Conservation (phyloP, 2,329 filamentous ascomycete species). For the Neurospora sp. region DNA sequence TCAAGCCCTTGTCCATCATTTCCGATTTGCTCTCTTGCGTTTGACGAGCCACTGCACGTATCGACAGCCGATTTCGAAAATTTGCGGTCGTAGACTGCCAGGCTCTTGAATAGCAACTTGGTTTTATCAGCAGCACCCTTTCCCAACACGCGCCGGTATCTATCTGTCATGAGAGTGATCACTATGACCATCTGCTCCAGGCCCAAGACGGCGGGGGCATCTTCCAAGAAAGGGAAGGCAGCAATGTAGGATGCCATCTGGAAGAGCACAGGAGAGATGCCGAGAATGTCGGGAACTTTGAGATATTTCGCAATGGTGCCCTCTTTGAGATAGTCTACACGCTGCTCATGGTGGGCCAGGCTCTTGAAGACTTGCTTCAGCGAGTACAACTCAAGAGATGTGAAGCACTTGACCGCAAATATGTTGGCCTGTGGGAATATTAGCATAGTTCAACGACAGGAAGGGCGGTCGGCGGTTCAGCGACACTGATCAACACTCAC, state of each 20-base stretch:
- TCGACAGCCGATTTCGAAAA: constrained; percentile 24
- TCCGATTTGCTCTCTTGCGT: constrained; percentile 30
- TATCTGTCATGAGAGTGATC: constrained; percentile 60
- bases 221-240: constrained; percentile 62
- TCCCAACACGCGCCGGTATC: constrained; percentile 54
- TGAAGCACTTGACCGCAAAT: constrained; percentile 63
- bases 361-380: constrained; percentile 63
- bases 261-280: constrained; percentile 57
- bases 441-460: neutral
- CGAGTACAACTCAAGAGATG: constrained; percentile 60
- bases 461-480: neutral
- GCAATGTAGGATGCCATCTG: constrained; percentile 63
- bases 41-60: constrained; percentile 11
- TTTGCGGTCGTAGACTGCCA: constrained; percentile 60
- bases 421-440: constrained; percentile 38
- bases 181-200: constrained; percentile 63
- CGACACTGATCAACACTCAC: constrained; percentile 25
- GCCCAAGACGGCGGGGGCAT: constrained; percentile 60
- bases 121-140: constrained; percentile 46
- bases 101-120: constrained; percentile 58
- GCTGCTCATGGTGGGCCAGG: constrained; percentile 54
- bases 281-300: constrained; percentile 60
- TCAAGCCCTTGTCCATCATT: constrained; percentile 37
- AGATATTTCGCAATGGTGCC: constrained; percentile 62
- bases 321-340: constrained; percentile 57